Evolutionary conservation across 106 monocot species (phyloP), one percentile per base, ranked within the genome.

Genomic region (Acorus gramineus): DNA sequence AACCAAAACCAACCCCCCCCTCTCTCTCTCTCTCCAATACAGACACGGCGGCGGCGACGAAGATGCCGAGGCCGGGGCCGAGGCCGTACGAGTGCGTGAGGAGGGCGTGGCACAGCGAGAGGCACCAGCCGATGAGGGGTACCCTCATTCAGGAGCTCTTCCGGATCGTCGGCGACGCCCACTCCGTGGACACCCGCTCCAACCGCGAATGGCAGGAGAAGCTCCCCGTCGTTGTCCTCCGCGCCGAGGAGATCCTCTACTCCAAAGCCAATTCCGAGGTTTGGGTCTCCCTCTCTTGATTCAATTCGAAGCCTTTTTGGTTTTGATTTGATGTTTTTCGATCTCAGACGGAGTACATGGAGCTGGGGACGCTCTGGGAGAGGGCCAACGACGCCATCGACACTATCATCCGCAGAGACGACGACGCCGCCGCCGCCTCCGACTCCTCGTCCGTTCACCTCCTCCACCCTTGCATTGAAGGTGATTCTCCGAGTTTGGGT

Each of bases 241-340:
- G 80, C 60, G 93, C 82, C 5, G 93, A 93, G 78, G 93, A 93
- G 78, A 85, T 93, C 71, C 79, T 93, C 77, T 93, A 93, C 64
- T 93, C 88, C 53, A 93, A 93, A 72, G 93, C 93, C 70, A 87
- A 88, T 66, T 93, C 93, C 42, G 93, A 93, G 87, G 82, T 89
- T 42, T 14, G 12, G 3, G 55, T 3, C 47, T 42, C 11, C 11
- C 44, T 49, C 62, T 48, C 7, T 62, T 11, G 56, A 44, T 6
- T 57, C 14, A 43, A 10, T 46, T 67, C 45, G 56, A 55, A 56
- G 44, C 13, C n/a, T 43, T n/a, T 14, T 14, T 66, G 0, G 5
- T 4, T 11, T 56, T 56, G 11, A 8, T 46, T 44, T 3, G 7
- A 47, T 11, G 58, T 4, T 13, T 42, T n/a, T 2, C 57, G 42